Conservation (phyloP, 23 red algal species). For the Gracilaria gracilis region DNA sequence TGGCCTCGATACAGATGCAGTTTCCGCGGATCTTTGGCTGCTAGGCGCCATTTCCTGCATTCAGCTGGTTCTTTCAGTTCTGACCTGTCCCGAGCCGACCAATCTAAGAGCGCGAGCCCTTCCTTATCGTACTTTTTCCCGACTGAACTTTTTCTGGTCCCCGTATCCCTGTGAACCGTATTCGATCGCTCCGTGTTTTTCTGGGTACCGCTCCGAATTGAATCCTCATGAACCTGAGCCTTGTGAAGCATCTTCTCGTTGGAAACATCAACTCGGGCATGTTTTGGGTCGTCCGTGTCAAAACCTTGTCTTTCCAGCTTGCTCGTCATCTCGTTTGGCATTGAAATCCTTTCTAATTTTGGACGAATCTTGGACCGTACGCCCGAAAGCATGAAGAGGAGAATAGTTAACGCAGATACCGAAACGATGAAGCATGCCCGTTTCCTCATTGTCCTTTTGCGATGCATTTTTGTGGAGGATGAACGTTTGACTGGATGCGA, state of each 20-base stretch:
- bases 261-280: not conserved
- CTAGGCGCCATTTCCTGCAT: slow-evolving; percentile 31
- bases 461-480: slow-evolving; percentile 3
- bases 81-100: not conserved
- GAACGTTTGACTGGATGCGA: not conserved
- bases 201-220: not conserved
- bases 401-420: not conserved
- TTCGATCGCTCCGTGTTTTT: not conserved
- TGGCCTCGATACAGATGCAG: slow-evolving; percentile 42
- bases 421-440: not conserved
- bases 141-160: not conserved
- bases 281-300: not conserved
- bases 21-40: slow-evolving; percentile 10
- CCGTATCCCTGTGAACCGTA: not conserved
- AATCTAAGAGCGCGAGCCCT: not conserved
- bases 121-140: not conserved
- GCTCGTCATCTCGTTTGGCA: slow-evolving; percentile 32
- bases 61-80: slow-evolving; percentile 19
- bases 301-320: slow-evolving; percentile 16
- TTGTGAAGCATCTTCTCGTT: not conserved
- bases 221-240: not conserved
- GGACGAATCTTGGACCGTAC: not conserved
- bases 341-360: slow-evolving; percentile 3
- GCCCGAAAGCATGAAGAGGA: not conserved
- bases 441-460: not conserved